Evolutionary conservation across 228 moss, liverwort and hornwort genomes (phyloP), one percentile per base, ranked within the genome.

Genomic region (Sphagnum fallax): DNA sequence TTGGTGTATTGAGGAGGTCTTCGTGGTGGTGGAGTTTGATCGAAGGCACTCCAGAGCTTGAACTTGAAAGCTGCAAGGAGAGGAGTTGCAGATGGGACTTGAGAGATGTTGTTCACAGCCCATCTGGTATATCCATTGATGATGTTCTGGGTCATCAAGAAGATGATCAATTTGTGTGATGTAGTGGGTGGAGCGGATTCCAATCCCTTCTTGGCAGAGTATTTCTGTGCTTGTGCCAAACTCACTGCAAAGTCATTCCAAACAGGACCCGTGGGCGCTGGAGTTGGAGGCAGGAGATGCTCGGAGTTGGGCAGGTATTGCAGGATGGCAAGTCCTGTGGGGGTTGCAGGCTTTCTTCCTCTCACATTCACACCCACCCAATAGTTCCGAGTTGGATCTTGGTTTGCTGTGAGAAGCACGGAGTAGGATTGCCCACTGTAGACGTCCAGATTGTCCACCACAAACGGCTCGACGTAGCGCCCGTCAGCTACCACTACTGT

Each of bases 311-410:
- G 87, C 14, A 80, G 50, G 75, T 81, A 83, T 11, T 83, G 70
- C 16, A 86, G 15, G 48, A 87, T 61, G 6, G 83, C 80, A 16
- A 87, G 74, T 0, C 86, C 86, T 0, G 86, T 83, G 0, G 80
- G 65, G 5, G 83, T 87, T 0, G 3, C 5, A 0, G 83, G 83
- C 0, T 32, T 61, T 53, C 84, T 52, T 0, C 81, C 87, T 13
- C 87, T 71, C 16, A 83, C 81, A 65, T 81, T 87, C 67, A 87
- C 66, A 2, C 75, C 78, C 1, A 81, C 74, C 83, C 87, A 87
- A 74, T 87, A 87, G 64, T 87, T 87, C 49, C 60, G 65, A 61
- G 75, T 61, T 0, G 87, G 12, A n/a, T 72, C 67, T 64, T 83
- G 78, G 69, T 77, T 60, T 1, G 87, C 83, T 0, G 78, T 76